Conservation (phyloP, 345 rosid genomes). For the Bruguiera gymnorhiza region DNA sequence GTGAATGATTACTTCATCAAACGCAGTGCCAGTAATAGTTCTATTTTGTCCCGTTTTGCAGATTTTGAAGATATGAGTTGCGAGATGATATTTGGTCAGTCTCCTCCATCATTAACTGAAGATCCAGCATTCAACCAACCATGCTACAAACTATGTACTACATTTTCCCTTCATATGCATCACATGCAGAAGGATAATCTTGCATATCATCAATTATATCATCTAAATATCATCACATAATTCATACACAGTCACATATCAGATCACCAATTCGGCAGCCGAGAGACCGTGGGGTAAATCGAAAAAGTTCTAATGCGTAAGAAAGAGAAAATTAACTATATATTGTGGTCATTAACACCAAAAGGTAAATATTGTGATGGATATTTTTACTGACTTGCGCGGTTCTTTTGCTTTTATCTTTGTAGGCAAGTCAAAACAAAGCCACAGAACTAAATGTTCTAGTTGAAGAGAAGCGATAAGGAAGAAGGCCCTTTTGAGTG, state of each 20-base stretch:
- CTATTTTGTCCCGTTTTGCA: constrained; percentile 33
- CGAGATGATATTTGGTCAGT: constrained; percentile 86
- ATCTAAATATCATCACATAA: neutral
- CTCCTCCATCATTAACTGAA: constrained; percentile 57
- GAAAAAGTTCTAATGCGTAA: constrained; percentile 1
- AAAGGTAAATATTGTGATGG: neutral
- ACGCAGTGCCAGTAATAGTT: constrained; percentile 5
- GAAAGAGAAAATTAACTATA: neutral
- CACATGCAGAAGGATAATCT: neutral
- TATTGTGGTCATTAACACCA: neutral
- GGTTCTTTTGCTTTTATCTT: constrained; percentile 8
- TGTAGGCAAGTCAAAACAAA: constrained; percentile 70
- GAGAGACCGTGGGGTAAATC: too few species aligned
- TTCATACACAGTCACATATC: neutral
- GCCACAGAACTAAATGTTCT: constrained; percentile 47
- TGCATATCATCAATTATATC: neutral
- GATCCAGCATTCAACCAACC: constrained; percentile 87
- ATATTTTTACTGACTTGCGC: constrained; percentile 12
- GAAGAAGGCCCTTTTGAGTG: neutral
- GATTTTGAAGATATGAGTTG: constrained; percentile 97
- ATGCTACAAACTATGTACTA: constrained; percentile 75
- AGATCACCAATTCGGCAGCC: neutral
- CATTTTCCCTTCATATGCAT: constrained; percentile 5
- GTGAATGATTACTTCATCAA: constrained; percentile 1
- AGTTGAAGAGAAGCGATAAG: constrained; percentile 15